Conservation (phyloP, 1,284 basidiomycete species). For the Marasmius oreades region DNA sequence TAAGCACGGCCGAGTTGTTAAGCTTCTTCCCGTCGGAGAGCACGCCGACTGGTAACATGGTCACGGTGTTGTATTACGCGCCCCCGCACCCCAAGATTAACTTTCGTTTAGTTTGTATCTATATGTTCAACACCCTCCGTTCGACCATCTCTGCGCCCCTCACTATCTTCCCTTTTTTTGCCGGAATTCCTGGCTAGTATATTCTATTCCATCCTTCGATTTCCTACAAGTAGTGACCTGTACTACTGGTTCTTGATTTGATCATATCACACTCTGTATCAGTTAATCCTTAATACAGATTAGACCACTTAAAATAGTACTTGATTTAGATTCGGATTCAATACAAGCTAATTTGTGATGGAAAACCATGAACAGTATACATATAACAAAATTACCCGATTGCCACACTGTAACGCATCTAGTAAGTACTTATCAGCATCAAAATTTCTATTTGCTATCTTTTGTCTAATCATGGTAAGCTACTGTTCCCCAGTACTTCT, state of each 20-base stretch:
- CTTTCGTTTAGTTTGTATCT: background rate
- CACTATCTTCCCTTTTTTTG: background rate
- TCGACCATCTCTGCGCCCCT: background rate
- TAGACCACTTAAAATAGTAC: no score
- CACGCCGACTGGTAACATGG: slow-evolving; percentile 9
- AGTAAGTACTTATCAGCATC: no score
- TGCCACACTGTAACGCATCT: no score
- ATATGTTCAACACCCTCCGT: background rate
- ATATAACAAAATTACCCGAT: no score
- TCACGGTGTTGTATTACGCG: background rate
- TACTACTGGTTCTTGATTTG: background rate
- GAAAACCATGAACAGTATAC: no score
- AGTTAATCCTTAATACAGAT: background rate
- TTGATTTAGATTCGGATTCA: no score
- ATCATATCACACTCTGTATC: background rate
- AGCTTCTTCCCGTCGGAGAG: slow-evolving; percentile 33
- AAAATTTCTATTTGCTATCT: no score
- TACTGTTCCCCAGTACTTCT: no score
- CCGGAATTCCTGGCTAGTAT: background rate
- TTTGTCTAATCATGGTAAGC: no score
- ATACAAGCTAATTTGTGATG: no score
- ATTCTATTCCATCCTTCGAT: background rate
- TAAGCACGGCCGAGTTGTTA: slow-evolving; percentile 42
- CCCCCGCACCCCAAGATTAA: background rate
- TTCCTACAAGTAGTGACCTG: background rate